A percentile compares a stretch with the other conserved stretches of the same genome.
Evolutionary conservation across 2,329 filamentous ascomycete genomes (phyloP).

Genomic region (Paramyrothecium roridum): DNA sequence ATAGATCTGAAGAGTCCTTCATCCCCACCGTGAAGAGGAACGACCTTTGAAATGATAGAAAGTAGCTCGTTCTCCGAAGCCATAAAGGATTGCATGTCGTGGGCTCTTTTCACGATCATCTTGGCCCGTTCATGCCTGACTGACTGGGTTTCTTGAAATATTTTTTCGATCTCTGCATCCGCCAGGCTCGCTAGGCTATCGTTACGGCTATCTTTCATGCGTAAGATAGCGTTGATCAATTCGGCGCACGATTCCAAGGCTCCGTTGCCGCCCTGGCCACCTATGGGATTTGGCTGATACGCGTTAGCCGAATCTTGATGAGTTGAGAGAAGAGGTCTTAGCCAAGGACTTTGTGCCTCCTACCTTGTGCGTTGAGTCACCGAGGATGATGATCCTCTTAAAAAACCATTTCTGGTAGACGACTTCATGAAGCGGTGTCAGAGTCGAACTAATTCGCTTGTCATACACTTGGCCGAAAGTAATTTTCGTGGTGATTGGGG

Average conservation of each 20-base stretch:
- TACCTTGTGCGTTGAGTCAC: constrained; percentile 29
- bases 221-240: constrained; percentile 1
- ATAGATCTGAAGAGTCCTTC: background rate
- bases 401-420: constrained; percentile 30
- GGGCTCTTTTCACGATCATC: background rate
- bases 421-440: constrained; percentile 28
- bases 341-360: background rate
- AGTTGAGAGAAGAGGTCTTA: too few species aligned
- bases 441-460: constrained; percentile 16
- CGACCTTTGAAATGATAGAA: background rate
- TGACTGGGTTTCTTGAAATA: constrained; percentile 13
- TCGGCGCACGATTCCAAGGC: constrained; percentile 19
- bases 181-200: constrained; percentile 6
- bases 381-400: constrained; percentile 23
- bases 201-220: constrained; percentile 1
- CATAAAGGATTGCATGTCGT: constrained; percentile 1
- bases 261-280: constrained; percentile 22
- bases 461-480: constrained; percentile 26
- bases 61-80: constrained; percentile 1
- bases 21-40: background rate
- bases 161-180: background rate
- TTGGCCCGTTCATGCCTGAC: constrained; percentile 7
- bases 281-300: constrained; percentile 18
- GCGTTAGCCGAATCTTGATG: background rate
- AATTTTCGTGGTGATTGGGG: constrained; percentile 15